These are phyloP conservation scores for Russula earlei DNA, from an alignment of 768 basidiomycete species.

Conservation along the genomic window DNA sequence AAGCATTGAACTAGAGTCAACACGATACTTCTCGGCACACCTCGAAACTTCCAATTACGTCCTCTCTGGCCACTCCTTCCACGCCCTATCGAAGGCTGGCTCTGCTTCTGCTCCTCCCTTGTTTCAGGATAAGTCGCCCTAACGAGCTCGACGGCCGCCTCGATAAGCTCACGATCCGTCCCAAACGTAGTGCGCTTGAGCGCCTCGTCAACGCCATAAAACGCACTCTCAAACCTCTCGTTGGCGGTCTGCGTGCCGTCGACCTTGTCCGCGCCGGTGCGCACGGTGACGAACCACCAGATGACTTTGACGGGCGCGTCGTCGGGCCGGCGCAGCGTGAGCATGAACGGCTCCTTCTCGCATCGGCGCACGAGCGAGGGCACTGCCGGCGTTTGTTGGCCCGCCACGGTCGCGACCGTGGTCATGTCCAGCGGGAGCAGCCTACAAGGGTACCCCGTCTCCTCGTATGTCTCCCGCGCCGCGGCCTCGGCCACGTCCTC, in stretches of 20 bases:
- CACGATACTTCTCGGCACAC: too few species aligned
- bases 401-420: constrained; percentile 46
- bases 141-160: constrained; percentile 5
- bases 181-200: constrained; percentile 1
- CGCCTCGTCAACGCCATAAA: constrained; percentile 8
- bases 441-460: constrained; percentile 50
- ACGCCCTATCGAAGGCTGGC: too few species aligned
- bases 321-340: constrained; percentile 25
- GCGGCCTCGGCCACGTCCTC: constrained; percentile 45
- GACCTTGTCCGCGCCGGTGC: constrained; percentile 24
- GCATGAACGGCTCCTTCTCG: constrained; percentile 31
- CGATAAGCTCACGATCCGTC: constrained; percentile 8
- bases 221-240: constrained; percentile 17
- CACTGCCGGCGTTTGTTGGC: constrained; percentile 30
- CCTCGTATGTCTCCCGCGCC: constrained; percentile 54
- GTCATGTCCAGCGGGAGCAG: constrained; percentile 41
- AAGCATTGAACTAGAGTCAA: too few species aligned
- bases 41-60: too few species aligned
- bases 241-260: constrained; percentile 23
- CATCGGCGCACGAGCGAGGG: constrained; percentile 19
- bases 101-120: neutral
- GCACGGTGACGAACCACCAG: constrained; percentile 41
- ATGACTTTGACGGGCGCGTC: constrained; percentile 35
- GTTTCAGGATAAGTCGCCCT: constrained; percentile 4
- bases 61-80: too few species aligned